These are phyloP conservation scores for Mycena pura DNA, from an alignment of 768 basidiomycete genomes.

Conservation along the genomic window DNA sequence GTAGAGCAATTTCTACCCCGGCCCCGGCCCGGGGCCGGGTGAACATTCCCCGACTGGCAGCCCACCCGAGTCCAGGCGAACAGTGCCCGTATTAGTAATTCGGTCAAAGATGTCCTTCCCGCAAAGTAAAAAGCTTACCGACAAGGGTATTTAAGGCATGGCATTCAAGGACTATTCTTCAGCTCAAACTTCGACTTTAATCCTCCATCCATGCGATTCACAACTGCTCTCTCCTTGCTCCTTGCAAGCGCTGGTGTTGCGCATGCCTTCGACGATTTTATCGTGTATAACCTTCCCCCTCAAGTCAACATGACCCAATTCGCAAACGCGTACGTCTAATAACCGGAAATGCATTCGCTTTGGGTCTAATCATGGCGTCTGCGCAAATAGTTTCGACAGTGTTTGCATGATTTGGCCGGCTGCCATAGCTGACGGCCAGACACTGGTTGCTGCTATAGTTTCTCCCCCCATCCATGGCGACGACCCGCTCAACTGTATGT, in stretches of 20 bases:
- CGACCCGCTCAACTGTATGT: constrained; percentile 1
- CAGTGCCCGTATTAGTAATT: not conserved
- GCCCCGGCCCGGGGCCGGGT: no score
- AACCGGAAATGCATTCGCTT: constrained; percentile 4
- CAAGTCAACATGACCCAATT: constrained; percentile 1
- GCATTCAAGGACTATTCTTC: constrained; percentile 2
- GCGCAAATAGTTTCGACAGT: constrained; percentile 3
- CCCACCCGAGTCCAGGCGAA: no score
- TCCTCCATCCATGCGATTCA: constrained; percentile 12
- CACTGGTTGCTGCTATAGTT: constrained; percentile 4
- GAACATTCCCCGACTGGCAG: no score
- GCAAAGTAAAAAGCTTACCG: not conserved
- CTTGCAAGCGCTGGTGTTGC: constrained; percentile 8
- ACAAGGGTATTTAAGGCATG: constrained; percentile 5
- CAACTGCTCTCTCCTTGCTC: constrained; percentile 8
- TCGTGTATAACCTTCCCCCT: constrained; percentile 9
- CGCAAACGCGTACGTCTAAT: constrained; percentile 5
- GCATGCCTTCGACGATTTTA: constrained; percentile 9
- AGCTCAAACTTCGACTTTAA: not conserved
- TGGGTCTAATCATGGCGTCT: not conserved
- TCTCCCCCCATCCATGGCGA: not conserved
- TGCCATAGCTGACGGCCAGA: not conserved
- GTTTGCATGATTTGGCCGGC: constrained; percentile 3
- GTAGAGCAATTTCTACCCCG: no score
- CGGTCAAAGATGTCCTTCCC: constrained; percentile 4